Evolutionary conservation across 495 filamentous ascomycete species (phyloP), one percentile per base, ranked within the genome.

Genomic region (Hyphodiscus hymeniophilus): DNA sequence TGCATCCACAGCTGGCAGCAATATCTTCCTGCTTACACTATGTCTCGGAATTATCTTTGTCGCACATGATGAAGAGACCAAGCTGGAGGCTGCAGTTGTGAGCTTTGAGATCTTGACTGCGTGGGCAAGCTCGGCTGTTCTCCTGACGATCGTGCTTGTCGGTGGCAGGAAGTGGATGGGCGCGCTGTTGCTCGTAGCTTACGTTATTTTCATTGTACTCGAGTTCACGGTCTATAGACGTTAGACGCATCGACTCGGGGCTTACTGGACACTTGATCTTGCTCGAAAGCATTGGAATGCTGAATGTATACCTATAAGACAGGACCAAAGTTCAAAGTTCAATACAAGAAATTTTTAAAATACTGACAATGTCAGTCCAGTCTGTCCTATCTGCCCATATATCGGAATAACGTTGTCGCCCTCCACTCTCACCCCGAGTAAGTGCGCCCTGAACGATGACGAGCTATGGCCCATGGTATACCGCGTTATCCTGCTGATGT

Each of bases 1-100:
- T 42, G 75, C 74, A 2, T 74, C 65, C 22, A 75, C 72, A 10
- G 75, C 68, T 21, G 74, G 75, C 15, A 73, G 69, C 47, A 80
- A 80, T 43, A 71, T 76, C 15, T 77, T 79, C 54, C 60, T 79
- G 30, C 51, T 77, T 7, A 71, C 71, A 0, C 57, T 78, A 4
- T 79, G 74, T 51, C 52, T 68, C 18, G 75, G 75, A 3, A 51
- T 75, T 22, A 32, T 70, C 11, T 63, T 66, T 22, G 42, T 67
- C 11, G 50, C 59, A 20, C 61, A 60, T n/a, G 26, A 31, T 12
- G 18, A 34, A 22, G 40, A 58, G 11, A 45, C 55, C 21, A 28
- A 28, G 26, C 28, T 60, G 8, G 30, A 50, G 10, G 44, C 57
- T 28, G 47, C 42, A 3, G 48, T 66, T 38, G 50, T 60, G 0